Conservation (phyloP, 768 basidiomycete species). For the Tricholoma sp. region DNA sequence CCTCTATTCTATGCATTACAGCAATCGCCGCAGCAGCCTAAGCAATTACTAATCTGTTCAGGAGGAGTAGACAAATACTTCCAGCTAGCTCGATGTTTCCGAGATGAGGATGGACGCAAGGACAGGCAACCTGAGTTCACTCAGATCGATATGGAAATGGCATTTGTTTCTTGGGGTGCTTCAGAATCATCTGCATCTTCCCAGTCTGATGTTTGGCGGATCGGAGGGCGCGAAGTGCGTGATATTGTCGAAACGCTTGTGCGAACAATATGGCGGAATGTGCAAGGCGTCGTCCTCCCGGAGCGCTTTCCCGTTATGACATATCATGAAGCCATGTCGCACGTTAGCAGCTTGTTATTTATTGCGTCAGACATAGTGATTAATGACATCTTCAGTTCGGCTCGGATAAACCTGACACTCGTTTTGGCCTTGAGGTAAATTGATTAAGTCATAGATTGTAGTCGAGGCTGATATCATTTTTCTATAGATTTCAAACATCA, state of each 20-base stretch:
- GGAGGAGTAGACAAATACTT: slow-evolving; percentile 88
- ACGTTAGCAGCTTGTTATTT: slow-evolving; percentile 40
- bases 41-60: slow-evolving; percentile 88
- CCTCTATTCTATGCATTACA: slow-evolving; percentile 82
- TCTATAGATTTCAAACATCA: slow-evolving; percentile 41
- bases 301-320: slow-evolving; percentile 75
- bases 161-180: slow-evolving; percentile 81
- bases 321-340: slow-evolving; percentile 86
- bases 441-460: not conserved
- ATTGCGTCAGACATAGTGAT: slow-evolving; percentile 2
- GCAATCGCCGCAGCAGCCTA: slow-evolving; percentile 95
- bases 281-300: slow-evolving; percentile 60
- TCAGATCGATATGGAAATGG: slow-evolving; percentile 96
- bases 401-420: slow-evolving; percentile 91
- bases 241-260: slow-evolving; percentile 73
- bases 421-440: slow-evolving; percentile 79
- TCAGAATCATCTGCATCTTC: slow-evolving; percentile 14
- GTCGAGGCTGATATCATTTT: slow-evolving; percentile 9
- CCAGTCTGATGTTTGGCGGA: slow-evolving; percentile 56
- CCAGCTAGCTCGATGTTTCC: slow-evolving; percentile 91
- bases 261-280: slow-evolving; percentile 67
- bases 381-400: slow-evolving; percentile 57
- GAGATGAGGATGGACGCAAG: slow-evolving; percentile 92
- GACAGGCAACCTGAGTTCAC: slow-evolving; percentile 98
- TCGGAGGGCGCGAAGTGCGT: slow-evolving; percentile 83